phyloP scores from a whole-genome alignment of 2,329 filamentous ascomycete species.

The Aureobasidium lini region DNA sequence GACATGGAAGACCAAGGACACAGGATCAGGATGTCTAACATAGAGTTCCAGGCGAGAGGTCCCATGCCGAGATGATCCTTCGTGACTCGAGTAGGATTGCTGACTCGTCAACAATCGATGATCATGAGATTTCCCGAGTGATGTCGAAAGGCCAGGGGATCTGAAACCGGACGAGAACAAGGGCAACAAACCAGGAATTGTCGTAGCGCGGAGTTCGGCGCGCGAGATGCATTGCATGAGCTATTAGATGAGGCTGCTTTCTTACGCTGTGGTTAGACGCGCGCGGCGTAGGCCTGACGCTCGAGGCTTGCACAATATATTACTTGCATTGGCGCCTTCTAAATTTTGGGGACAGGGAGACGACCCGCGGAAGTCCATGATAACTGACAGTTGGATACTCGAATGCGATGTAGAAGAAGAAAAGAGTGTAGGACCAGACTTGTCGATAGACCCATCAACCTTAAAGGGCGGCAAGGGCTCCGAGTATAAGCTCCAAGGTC shows the following conservation, averaged over 20 bases:
- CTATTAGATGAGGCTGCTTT: neutral
- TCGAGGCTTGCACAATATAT: conserved; percentile 3
- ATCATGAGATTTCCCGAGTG: neutral
- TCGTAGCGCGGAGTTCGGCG: neutral
- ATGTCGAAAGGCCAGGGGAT: neutral
- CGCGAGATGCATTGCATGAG: conserved; percentile 5
- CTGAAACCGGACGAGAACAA: neutral
- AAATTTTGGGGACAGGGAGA: neutral
- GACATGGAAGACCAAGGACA: neutral
- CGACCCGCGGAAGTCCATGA: neutral
- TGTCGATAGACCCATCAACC: neutral
- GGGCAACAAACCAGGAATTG: neutral
- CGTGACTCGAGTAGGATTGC: neutral
- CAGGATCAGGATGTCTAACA: neutral
- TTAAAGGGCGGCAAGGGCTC: neutral
- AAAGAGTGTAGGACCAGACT: neutral
- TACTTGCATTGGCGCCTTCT: conserved; percentile 2
- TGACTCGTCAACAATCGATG: neutral
- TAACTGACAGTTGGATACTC: neutral
- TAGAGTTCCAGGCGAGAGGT: neutral
- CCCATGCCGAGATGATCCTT: neutral
- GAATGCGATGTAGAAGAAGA: neutral
- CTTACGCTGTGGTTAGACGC: neutral
- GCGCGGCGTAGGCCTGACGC: neutral
- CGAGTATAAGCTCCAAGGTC: too few relatives aligned